Base-by-base conservation (phyloP, 2,329 filamentous ascomycete genomes). In the Xylaria sp. region DNA sequence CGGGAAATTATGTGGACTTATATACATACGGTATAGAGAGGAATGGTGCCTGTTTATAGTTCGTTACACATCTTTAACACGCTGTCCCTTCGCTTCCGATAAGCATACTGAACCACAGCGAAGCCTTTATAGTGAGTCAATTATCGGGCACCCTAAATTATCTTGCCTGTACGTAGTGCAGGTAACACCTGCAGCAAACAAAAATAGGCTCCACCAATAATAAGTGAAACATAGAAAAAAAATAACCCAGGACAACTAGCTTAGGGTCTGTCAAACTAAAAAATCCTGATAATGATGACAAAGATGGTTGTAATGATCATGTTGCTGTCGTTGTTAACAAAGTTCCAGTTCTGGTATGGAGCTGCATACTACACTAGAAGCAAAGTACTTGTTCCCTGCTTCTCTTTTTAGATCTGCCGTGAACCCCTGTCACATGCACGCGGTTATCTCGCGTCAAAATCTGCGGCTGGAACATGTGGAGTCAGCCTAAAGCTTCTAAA, bases 401-500 rank as follows among this genome's bases (percentile, higher is more conserved):
- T 54, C 28, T 37, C 28, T 50, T 59, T 39, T 56, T 32, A 63
- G 68, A 72, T 68, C 66, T 70, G 58, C 59, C 39, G 57, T 37
- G 68, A 61, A 68, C 50, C 70, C 70, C 60, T 67, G 64, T 59
- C 58, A 51, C 39, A 28, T 56, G 48, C 61, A 68, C 64, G 72
- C 72, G 72, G 72, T 65, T 74, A 74, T 74, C 72, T 74, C 66
- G 70, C 72, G 70, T 71, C 64, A 70, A 67, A 68, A 71, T 66
- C 63, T 70, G 68, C 70, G 66, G 66, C 67, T 73, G 60, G 68
- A 58, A 67, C 44, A 63, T 44, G 62, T 64, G 66, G 69, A 64
- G 44, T 48, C 57, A 39, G 44, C 44, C 44, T 63, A 51, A 61
- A 60, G 51, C 37, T 37, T 18, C 44, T 59, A 46, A 61, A 60